Evolutionary conservation across 352 stramenopile genomes (phyloP).

Genomic region (Phytophthora melonis): DNA sequence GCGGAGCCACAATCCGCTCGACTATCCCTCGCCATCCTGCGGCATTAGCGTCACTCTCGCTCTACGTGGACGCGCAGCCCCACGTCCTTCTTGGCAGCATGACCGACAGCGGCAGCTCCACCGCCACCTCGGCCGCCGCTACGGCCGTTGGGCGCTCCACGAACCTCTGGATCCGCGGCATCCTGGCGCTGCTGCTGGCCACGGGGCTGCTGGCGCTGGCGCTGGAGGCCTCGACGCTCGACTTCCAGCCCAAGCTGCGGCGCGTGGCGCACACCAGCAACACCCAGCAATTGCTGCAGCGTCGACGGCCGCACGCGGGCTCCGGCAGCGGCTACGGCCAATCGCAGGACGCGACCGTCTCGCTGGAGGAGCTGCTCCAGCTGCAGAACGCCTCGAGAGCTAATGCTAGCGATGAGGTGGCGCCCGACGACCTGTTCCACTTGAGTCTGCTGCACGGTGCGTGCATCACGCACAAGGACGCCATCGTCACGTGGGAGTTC

Average conservation of each 20-base stretch:
- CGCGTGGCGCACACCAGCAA: conserved; percentile 26
- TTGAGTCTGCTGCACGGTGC: conserved; percentile 61
- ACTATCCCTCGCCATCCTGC: conserved; percentile 13
- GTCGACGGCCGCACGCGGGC: background rate
- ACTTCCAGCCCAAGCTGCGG: conserved; percentile 40
- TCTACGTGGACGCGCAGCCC: background rate
- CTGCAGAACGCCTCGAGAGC: conserved; percentile 17
- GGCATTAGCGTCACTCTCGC: conserved; percentile 5
- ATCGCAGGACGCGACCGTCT: conserved; percentile 18
- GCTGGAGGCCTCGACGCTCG: conserved; percentile 44
- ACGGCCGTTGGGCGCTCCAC: background rate
- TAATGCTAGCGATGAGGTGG: conserved; percentile 32
- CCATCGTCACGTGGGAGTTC: conserved; percentile 59
- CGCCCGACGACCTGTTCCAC: conserved; percentile 48
- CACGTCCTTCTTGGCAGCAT: background rate
- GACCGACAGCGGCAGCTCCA: background rate
- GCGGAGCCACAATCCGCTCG: conserved; percentile 24
- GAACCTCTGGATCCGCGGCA: conserved; percentile 37
- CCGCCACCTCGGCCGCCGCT: background rate
- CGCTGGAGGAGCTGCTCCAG: conserved; percentile 22
- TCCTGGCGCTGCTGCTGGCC: conserved; percentile 40
- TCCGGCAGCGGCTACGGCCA: background rate
- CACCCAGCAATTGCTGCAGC: conserved; percentile 27
- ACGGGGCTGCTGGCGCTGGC: conserved; percentile 39
- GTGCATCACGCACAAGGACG: conserved; percentile 55